Evolutionary conservation across 768 basidiomycete genomes (phyloP), one percentile per base, ranked within the genome.

Genomic region (Kwoniella sp.): DNA sequence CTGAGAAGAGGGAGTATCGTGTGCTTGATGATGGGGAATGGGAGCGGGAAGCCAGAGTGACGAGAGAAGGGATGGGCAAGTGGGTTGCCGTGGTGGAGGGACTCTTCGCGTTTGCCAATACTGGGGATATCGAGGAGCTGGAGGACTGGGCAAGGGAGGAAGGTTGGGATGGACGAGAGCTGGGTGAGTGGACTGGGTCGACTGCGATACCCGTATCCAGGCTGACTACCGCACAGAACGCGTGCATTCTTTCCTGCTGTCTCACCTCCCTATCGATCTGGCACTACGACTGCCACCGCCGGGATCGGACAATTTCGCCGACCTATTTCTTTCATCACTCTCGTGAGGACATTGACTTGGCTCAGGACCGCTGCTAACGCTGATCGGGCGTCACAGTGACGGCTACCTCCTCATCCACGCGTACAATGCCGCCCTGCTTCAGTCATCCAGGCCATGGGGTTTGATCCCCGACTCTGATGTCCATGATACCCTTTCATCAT

Each of bases 381-480:
- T 50, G 26, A 3, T 26, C n/a, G n/a, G 26, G 10, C 22, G 10
- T 15, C 32, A 2, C 44, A 65, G 63, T 26, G 72, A 71, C 42
- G 72, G 70, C 12, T 73, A 61, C 50, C 50, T 70, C 23, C 54
- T 68, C 27, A 58, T 61, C 19, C 55, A 61, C 28, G 70, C 68
- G 3, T 64, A 69, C 59, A 73, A 73, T 38, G 39, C 59, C 2
- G 60, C 49, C 15, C 28, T 71, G 2, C 20, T 46, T 11, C 27
- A 42, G 3, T 66, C 68, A 15, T 34, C 58, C 6, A 62, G 61
- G 19, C 43, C 72, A 22, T 73, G 72, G 72, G 72, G 72, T 2
- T 63, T 67, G 45, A 61, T 73, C 2, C 51, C 62, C 3, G 58
- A 63, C 8, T 70, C 65, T 17, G 70, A 73, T 37, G 58, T 73